phyloP scores from a whole-genome alignment of 208 protist species.

The Trypanosoma mega region DNA sequence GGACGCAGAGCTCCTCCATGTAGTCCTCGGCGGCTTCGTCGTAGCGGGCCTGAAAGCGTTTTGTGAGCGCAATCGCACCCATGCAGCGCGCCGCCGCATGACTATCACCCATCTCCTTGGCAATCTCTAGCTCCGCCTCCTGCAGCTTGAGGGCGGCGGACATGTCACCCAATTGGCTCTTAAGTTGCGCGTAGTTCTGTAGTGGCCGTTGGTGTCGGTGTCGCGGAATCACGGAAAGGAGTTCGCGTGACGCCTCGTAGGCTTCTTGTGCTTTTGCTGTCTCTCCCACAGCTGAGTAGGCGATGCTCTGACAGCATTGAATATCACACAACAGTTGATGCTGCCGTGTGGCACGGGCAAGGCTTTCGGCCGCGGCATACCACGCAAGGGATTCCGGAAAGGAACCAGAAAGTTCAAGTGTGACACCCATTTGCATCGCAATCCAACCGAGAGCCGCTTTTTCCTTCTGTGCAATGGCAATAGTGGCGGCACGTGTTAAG shows the following conservation, averaged over 20 bases:
- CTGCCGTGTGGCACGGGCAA: slow-evolving; percentile 36
- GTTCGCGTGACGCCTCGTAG: slow-evolving; percentile 24
- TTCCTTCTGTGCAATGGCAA: slow-evolving; percentile 35
- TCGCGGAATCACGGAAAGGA: slow-evolving; percentile 32
- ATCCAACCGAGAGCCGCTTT: slow-evolving; percentile 46
- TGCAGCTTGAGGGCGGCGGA: slow-evolving; percentile 35
- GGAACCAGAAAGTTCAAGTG: slow-evolving; percentile 44
- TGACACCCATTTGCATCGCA: slow-evolving; percentile 54
- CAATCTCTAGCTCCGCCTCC: slow-evolving; percentile 38
- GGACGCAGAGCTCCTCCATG: slow-evolving; percentile 41
- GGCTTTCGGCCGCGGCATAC: slow-evolving; percentile 35
- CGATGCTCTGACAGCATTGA: slow-evolving; percentile 47
- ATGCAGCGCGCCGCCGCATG: slow-evolving; percentile 33
- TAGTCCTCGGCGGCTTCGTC: slow-evolving; percentile 39
- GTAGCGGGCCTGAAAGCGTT: slow-evolving; percentile 33
- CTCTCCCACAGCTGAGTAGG: slow-evolving; percentile 46
- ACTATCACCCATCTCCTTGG: slow-evolving; percentile 38
- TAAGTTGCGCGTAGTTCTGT: slow-evolving; percentile 58
- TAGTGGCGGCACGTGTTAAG: slow-evolving; percentile 33
- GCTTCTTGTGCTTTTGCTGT: slow-evolving; percentile 13
- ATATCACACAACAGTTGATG: slow-evolving; percentile 46
- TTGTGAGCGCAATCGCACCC: slow-evolving; percentile 47
- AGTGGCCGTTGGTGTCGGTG: slow-evolving; percentile 38
- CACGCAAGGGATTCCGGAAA: slow-evolving; percentile 44
- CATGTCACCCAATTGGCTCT: slow-evolving; percentile 57